phyloP scores from a whole-genome alignment of 2,329 filamentous ascomycete species.

The Alternaria dauci region DNA sequence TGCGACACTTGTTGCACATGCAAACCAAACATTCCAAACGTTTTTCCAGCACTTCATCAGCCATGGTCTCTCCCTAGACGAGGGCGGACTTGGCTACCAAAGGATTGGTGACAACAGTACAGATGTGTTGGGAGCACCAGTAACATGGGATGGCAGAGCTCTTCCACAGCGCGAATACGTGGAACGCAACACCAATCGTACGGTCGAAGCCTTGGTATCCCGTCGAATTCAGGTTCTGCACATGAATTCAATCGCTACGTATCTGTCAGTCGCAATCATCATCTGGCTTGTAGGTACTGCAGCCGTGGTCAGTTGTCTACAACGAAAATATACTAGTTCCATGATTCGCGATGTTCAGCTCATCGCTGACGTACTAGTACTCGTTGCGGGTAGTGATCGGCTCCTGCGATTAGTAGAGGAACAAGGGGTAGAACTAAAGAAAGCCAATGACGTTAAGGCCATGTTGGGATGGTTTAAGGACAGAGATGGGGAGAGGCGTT shows the following conservation, averaged over 20 bases:
- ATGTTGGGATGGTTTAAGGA: constrained; percentile 36
- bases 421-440: constrained; percentile 21
- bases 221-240: constrained; percentile 27
- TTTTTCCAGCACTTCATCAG: constrained; percentile 33
- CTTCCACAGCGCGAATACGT: constrained; percentile 12
- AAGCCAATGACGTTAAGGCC: constrained; percentile 15
- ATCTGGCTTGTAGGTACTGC: constrained; percentile 31
- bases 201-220: constrained; percentile 17
- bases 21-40: constrained; percentile 34
- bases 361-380: constrained; percentile 34
- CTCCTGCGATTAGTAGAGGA: constrained; percentile 29
- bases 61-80: constrained; percentile 14
- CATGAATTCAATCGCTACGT: constrained; percentile 31
- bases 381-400: constrained; percentile 36
- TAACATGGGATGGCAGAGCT: constrained; percentile 12
- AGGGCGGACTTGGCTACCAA: constrained; percentile 37
- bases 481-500: constrained; percentile 26
- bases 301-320: constrained; percentile 20
- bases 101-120: constrained; percentile 27
- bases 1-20: constrained; percentile 12
- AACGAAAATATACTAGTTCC: constrained; percentile 25
- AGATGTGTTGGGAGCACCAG: constrained; percentile 3
- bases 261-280: constrained; percentile 28
- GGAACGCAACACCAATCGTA: constrained; percentile 16
- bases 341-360: constrained; percentile 33